A percentile compares a stretch with the other conserved stretches of the same genome.
These are phyloP conservation scores for Backusella morwellensis DNA, from an alignment of 192 early-diverging fungal species.

Conservation along the genomic window DNA sequence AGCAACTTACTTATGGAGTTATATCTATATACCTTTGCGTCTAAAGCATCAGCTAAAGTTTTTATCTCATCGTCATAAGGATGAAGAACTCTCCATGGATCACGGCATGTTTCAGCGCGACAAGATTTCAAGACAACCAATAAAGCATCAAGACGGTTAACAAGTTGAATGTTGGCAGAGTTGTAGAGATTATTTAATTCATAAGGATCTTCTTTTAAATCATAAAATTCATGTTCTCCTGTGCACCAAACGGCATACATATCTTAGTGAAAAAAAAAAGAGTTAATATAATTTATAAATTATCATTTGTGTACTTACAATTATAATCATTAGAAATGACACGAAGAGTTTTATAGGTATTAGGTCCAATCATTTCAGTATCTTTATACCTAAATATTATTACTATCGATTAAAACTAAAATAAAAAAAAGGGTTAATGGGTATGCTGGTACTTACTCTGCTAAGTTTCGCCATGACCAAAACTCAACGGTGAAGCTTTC, in stretches of 20 bases:
- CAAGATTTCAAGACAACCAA: constrained; percentile 50
- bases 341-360: constrained; percentile 56
- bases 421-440: too few species aligned
- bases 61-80: constrained; percentile 20
- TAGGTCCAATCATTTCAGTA: constrained; percentile 18
- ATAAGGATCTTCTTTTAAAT: constrained; percentile 56
- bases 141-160: constrained; percentile 58
- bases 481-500: constrained; percentile 57
- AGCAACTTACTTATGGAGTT: not conserved
- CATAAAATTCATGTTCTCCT: constrained; percentile 56
- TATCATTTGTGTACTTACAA: constrained; percentile 12
- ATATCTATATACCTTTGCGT: constrained; percentile 5
- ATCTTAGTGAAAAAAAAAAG: constrained; percentile 1
- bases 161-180: constrained; percentile 24
- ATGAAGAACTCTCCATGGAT: constrained; percentile 57
- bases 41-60: constrained; percentile 10
- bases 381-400: constrained; percentile 27
- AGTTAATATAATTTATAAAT: not conserved
- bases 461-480: constrained; percentile 28
- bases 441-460: constrained; percentile 4
- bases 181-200: constrained; percentile 53
- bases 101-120: constrained; percentile 48
- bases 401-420: too few species aligned
- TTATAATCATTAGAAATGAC: constrained; percentile 51
- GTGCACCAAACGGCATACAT: constrained; percentile 58